Evolutionary conservation across 169 alveolate species (phyloP).

Genomic region (Pseudocohnilembus persalinus): DNA sequence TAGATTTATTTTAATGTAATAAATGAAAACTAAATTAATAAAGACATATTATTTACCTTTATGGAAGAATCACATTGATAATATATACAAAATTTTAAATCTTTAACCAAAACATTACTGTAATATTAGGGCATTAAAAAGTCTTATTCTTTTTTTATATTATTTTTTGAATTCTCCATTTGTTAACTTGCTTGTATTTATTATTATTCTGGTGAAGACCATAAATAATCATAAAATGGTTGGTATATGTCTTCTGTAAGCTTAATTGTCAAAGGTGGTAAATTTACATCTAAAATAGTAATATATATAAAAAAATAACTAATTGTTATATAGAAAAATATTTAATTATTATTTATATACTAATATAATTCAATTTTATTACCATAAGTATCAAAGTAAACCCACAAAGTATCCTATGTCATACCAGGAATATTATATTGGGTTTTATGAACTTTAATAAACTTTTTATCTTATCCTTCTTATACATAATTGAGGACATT

Average conservation of each 20-base stretch:
- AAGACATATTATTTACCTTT: background rate
- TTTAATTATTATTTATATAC: no score
- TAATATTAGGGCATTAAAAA: background rate
- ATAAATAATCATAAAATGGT: background rate
- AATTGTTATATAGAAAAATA: background rate
- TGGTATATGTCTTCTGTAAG: background rate
- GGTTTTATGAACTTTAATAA: background rate
- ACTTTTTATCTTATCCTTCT: no score
- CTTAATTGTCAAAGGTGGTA: background rate
- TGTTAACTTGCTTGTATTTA: background rate
- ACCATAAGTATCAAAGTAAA: background rate
- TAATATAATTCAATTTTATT: no score
- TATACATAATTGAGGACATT: background rate
- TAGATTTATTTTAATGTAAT: no score
- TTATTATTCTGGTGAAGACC: background rate
- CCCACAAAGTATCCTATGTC: background rate
- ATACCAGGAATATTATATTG: background rate
- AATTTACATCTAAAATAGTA: background rate
- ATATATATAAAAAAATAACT: no score
- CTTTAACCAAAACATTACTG: background rate
- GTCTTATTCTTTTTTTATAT: background rate
- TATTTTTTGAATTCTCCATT: background rate
- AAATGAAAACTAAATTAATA: no score
- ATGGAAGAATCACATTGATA: background rate
- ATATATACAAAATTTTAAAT: background rate